Evolutionary conservation across 768 basidiomycete species (phyloP).

Genomic region (Xerocomellus amylosporus): DNA sequence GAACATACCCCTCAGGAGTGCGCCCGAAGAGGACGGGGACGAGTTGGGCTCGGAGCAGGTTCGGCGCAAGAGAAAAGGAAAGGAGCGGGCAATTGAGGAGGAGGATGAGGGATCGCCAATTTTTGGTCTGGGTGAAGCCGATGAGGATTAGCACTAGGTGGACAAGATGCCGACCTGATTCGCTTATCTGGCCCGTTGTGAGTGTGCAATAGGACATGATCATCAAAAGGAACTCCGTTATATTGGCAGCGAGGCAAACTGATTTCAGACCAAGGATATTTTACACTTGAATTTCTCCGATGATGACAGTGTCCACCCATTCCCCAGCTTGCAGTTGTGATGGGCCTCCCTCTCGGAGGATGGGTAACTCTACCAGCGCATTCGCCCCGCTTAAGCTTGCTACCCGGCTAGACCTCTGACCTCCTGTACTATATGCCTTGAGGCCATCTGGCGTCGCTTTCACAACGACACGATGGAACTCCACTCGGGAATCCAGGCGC

Average conservation of each 20-base stretch:
- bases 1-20: conserved; percentile 60
- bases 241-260: not conserved
- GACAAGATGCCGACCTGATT: not conserved
- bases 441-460: conserved; percentile 43
- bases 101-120: conserved; percentile 38
- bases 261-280: not conserved
- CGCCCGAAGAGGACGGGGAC: conserved; percentile 35
- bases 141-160: conserved; percentile 39
- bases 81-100: conserved; percentile 40
- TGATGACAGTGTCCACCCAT: conserved; percentile 56
- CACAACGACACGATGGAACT: conserved; percentile 80
- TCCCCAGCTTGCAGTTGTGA: conserved; percentile 51
- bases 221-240: not conserved
- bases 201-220: not conserved
- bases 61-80: conserved; percentile 43
- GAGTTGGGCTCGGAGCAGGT: conserved; percentile 43
- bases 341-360: conserved; percentile 33
- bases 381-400: conserved; percentile 81
- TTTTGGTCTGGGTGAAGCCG: conserved; percentile 55
- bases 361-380: conserved; percentile 69
- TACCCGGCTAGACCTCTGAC: conserved; percentile 80
- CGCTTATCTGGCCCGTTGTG: not conserved
- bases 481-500: conserved; percentile 68
- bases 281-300: conserved; percentile 58
- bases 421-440: conserved; percentile 76